Conservation (phyloP, 2,329 filamentous ascomycete species). For the Botrytis hyacinthi region DNA sequence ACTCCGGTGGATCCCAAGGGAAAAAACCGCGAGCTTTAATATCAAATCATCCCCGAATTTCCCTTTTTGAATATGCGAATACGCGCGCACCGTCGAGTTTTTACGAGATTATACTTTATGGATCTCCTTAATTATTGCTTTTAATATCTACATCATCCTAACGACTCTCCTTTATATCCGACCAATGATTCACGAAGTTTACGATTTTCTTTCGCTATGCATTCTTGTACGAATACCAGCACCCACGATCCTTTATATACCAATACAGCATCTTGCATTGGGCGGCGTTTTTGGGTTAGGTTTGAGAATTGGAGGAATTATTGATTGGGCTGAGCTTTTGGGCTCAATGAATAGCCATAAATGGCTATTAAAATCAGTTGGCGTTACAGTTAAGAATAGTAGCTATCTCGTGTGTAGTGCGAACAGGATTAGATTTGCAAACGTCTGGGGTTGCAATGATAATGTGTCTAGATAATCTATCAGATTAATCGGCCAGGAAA, state of each 20-base stretch:
- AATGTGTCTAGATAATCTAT: conserved; percentile 12
- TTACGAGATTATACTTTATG: conserved; percentile 12
- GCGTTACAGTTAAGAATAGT: conserved; percentile 22
- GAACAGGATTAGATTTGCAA: conserved; percentile 7
- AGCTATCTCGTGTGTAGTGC: conserved; percentile 16
- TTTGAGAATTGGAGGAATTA: conserved; percentile 22
- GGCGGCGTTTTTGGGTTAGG: conserved; percentile 28
- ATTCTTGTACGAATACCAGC: conserved; percentile 38
- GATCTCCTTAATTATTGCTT: conserved; percentile 29
- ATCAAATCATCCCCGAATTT: conserved; percentile 16
- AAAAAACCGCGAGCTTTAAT: conserved; percentile 38
- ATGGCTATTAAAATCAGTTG: conserved; percentile 19
- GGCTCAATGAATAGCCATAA: conserved; percentile 13
- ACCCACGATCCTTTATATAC: conserved; percentile 31
- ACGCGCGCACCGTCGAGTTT: conserved; percentile 2
- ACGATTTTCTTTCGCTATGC: conserved; percentile 34
- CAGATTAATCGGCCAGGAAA: conserved; percentile 7
- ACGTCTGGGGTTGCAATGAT: conserved; percentile 11
- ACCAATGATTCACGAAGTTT: conserved; percentile 33
- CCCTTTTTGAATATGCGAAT: conserved; percentile 26
- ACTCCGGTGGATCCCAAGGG: conserved; percentile 35
- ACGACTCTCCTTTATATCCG: conserved; percentile 30
- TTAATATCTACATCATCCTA: conserved; percentile 23
- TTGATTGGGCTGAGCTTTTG: conserved; percentile 19
- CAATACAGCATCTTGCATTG: conserved; percentile 34